These are phyloP conservation scores for Neoascochyta sp. DNA, from an alignment of 2,329 filamentous ascomycete species.

Conservation along the genomic window DNA sequence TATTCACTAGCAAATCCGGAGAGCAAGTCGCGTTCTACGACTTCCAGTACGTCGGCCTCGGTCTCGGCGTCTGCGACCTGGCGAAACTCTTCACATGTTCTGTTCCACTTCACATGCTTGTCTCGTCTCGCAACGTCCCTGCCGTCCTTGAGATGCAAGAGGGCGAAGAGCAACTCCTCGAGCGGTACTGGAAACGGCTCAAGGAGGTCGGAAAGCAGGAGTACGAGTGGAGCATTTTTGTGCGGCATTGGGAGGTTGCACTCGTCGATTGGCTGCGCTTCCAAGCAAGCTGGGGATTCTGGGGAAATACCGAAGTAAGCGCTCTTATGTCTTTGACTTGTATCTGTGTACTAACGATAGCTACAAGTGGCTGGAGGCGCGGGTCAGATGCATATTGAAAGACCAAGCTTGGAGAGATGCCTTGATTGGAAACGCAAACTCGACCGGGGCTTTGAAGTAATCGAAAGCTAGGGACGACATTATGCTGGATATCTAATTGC, in stretches of 20 bases:
- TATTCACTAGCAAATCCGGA: conserved; percentile 54
- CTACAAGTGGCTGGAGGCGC: conserved; percentile 36
- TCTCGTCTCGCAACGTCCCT: conserved; percentile 26
- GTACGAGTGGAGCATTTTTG: conserved; percentile 55
- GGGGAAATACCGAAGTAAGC: conserved; percentile 37
- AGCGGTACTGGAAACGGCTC: conserved; percentile 47
- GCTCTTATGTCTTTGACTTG: too few species aligned
- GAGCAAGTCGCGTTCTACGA: conserved; percentile 61
- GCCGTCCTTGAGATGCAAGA: conserved; percentile 48
- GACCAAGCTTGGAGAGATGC: conserved; percentile 19
- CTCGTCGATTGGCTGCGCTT: conserved; percentile 62
- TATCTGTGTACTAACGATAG: too few species aligned
- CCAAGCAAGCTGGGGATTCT: conserved; percentile 40
- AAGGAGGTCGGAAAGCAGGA: conserved; percentile 26
- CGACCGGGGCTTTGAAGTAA: conserved; percentile 1
- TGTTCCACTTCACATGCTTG: conserved; percentile 55
- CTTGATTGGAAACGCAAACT: conserved; percentile 11
- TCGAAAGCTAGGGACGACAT: too few species aligned
- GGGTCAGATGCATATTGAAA: conserved; percentile 26
- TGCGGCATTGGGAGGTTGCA: conserved; percentile 63
- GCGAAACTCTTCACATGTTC: conserved; percentile 67
- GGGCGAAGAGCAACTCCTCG: conserved; percentile 52
- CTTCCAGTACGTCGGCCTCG: conserved; percentile 65
- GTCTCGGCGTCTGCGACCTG: conserved; percentile 62
- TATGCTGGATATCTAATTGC: too few species aligned